phyloP scores from a whole-genome alignment of 164 flowering plant species.

The Piper betle region DNA sequence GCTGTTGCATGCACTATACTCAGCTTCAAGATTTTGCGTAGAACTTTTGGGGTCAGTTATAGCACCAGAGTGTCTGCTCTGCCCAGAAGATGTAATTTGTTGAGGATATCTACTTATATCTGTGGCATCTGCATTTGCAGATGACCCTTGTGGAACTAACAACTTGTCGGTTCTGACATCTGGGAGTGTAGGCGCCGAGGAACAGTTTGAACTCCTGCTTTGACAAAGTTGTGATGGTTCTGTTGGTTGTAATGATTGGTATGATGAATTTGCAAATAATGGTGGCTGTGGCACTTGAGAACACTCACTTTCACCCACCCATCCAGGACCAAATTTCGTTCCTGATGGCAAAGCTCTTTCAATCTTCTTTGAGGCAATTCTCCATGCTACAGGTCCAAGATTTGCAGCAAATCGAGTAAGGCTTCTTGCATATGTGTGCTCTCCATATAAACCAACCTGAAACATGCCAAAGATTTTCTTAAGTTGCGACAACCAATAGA shows the following conservation, averaged over 20 bases:
- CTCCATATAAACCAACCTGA: constrained; percentile 66
- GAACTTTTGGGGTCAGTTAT: constrained; percentile 11
- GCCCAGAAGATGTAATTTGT: constrained; percentile 7
- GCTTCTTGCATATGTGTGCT: constrained; percentile 73
- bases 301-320: constrained; percentile 43
- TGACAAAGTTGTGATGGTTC: constrained; percentile 8
- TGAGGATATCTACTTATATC: constrained; percentile 13
- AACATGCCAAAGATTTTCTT: neutral
- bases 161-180: constrained; percentile 13
- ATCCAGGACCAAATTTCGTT: constrained; percentile 48
- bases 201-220: constrained; percentile 5
- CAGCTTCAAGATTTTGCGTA: constrained; percentile 18
- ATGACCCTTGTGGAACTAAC: constrained; percentile 14
- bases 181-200: constrained; percentile 3
- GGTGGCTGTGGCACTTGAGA: constrained; percentile 3
- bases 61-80: constrained; percentile 10
- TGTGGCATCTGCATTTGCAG: constrained; percentile 1
- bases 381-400: constrained; percentile 78
- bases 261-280: constrained; percentile 1
- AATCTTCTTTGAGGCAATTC: constrained; percentile 60
- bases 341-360: constrained; percentile 44
- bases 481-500: neutral
- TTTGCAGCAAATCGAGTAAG: constrained; percentile 72
- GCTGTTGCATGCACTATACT: constrained; percentile 8
- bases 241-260: constrained; percentile 1